phyloP scores from a whole-genome alignment of 2,329 filamentous ascomycete genomes.

The Calonectria crousiana region DNA sequence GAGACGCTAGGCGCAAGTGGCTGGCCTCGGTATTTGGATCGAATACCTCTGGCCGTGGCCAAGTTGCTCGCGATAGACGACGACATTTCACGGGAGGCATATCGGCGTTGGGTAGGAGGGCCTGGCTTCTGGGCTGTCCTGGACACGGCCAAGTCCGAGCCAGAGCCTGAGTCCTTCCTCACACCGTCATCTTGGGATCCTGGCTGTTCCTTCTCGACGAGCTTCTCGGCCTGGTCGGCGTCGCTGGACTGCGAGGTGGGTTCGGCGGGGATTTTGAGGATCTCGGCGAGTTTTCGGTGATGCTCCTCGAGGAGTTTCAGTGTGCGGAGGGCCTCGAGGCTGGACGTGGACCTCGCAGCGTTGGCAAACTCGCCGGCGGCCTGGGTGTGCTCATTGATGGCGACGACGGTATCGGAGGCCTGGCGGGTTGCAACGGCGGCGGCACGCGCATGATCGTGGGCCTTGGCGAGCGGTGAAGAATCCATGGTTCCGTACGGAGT shows the following conservation, averaged over 20 bases:
- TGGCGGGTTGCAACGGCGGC: conserved; percentile 84
- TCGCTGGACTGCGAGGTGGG: conserved; percentile 51
- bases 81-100: conserved; percentile 75
- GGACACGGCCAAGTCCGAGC: conserved; percentile 37
- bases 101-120: conserved; percentile 58
- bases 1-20: conserved; percentile 80
- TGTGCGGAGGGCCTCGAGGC: conserved; percentile 82
- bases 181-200: conserved; percentile 35
- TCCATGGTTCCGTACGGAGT: conserved; percentile 49
- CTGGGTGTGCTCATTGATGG: conserved; percentile 87
- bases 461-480: conserved; percentile 64
- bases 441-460: conserved; percentile 89
- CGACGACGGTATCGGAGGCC: conserved; percentile 80
- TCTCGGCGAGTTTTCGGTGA: conserved; percentile 84
- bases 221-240: conserved; percentile 46
- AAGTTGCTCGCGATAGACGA: conserved; percentile 92
- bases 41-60: conserved; percentile 86
- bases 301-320: conserved; percentile 88
- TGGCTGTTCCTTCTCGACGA: conserved; percentile 40
- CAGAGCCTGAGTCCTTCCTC: conserved; percentile 35
- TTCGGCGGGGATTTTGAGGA: conserved; percentile 77
- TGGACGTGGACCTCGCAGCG: conserved; percentile 78
- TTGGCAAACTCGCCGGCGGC: conserved; percentile 91
- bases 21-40: conserved; percentile 72
- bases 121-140: conserved; percentile 45